Conservation (phyloP, 2,329 filamentous ascomycete genomes). For the Lojkania enalia region DNA sequence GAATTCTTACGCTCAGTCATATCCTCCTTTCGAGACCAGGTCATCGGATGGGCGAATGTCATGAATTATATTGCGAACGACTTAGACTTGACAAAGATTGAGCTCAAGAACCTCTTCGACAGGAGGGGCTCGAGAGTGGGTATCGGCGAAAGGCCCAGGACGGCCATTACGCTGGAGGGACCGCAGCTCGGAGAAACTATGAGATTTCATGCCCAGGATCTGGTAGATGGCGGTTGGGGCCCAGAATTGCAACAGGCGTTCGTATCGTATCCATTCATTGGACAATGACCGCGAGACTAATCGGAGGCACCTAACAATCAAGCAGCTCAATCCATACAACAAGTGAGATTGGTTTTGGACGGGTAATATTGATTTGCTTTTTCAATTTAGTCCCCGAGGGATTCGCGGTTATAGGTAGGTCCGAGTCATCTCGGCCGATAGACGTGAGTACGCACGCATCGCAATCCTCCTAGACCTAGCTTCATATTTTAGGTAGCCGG, state of each 20-base stretch:
- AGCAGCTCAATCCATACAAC: too few relatives aligned
- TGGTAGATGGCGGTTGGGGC: conserved; percentile 13
- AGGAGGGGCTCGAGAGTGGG: conserved; percentile 10
- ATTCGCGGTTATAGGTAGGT: too few relatives aligned
- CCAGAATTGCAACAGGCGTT: conserved; percentile 23
- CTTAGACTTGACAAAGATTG: conserved; percentile 11
- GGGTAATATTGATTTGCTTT: too few relatives aligned
- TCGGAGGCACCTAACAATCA: neutral
- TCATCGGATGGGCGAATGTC: conserved; percentile 19
- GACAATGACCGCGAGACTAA: neutral
- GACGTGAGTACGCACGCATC: too few relatives aligned
- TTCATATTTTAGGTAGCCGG: too few relatives aligned
- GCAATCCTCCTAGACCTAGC: too few relatives aligned
- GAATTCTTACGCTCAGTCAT: conserved; percentile 16
- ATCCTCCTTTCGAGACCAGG: conserved; percentile 16
- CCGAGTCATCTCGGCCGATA: too few relatives aligned
- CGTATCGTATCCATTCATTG: conserved; percentile 26
- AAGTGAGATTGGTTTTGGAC: too few relatives aligned
- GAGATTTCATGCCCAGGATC: conserved; percentile 3
- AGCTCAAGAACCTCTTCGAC: conserved; percentile 18
- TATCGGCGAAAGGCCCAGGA: conserved; percentile 8
- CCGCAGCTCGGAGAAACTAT: conserved; percentile 14
- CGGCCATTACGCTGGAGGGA: conserved; percentile 5
- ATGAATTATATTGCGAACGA: conserved; percentile 16
- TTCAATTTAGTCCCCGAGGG: too few relatives aligned